Conservation (phyloP, 805 yeast genomes). For the Pichia nakasei region DNA sequence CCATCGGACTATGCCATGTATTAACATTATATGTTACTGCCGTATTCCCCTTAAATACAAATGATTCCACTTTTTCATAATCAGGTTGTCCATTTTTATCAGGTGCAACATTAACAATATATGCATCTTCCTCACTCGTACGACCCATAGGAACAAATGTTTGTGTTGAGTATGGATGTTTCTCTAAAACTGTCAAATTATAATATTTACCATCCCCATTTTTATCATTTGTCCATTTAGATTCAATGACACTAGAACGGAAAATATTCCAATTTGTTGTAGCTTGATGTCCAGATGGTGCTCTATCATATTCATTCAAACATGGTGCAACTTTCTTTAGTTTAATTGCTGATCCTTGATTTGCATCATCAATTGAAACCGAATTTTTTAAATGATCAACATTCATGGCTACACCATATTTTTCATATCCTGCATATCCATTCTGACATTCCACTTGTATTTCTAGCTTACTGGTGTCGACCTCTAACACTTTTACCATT, state of each 20-base stretch:
- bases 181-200: conserved; percentile 63
- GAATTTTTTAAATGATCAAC: conserved; percentile 61
- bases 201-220: conserved; percentile 25
- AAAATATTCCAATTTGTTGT: conserved; percentile 76
- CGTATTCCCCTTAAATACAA: conserved; percentile 71
- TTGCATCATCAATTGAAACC: conserved; percentile 47
- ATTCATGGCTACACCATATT: conserved; percentile 70
- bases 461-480: neutral
- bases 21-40: conserved; percentile 83
- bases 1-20: conserved; percentile 97
- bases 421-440: conserved; percentile 40
- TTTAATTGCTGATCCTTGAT: conserved; percentile 90
- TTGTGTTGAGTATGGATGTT: conserved; percentile 86
- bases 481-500: conserved; percentile 6
- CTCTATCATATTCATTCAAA: conserved; percentile 37
- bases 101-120: conserved; percentile 72
- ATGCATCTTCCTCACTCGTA: conserved; percentile 38
- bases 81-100: conserved; percentile 47
- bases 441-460: neutral
- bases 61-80: conserved; percentile 51
- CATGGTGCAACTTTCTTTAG: conserved; percentile 65
- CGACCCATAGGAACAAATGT: conserved; percentile 89
- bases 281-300: conserved; percentile 40
- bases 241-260: conserved; percentile 70
- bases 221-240: conserved; percentile 31